These are phyloP conservation scores for Rhynchospora tenuis DNA, from an alignment of 176 grass and related monocot species.

Conservation along the genomic window DNA sequence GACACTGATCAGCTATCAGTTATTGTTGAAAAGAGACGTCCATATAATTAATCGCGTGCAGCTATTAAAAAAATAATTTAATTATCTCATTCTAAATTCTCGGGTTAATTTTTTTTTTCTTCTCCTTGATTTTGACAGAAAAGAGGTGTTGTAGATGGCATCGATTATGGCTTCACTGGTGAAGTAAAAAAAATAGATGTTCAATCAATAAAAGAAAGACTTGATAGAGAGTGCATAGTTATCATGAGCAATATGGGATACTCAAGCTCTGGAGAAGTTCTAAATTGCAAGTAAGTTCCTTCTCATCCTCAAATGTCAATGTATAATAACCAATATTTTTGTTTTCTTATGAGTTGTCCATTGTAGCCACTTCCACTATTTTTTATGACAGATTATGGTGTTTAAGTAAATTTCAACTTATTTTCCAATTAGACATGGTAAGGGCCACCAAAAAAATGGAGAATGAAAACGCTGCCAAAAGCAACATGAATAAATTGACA, in stretches of 20 bases:
- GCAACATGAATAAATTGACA: constrained; percentile 3
- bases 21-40: too few species aligned
- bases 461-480: not conserved
- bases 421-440: not conserved
- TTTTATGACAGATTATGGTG: not conserved
- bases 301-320: not conserved
- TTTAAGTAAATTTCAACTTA: not conserved
- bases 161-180: constrained; percentile 47
- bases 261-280: constrained; percentile 73
- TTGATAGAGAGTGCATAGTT: constrained; percentile 83
- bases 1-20: too few species aligned
- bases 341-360: not conserved
- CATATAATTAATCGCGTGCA: not conserved
- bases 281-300: constrained; percentile 80
- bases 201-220: constrained; percentile 82
- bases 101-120: not conserved
- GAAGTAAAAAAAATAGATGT: constrained; percentile 97
- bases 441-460: not conserved
- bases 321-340: not conserved
- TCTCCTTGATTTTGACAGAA: constrained; percentile 23
- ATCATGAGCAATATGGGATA: constrained; percentile 93
- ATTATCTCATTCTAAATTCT: not conserved
- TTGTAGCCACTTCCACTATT: not conserved
- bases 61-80: not conserved
- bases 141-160: constrained; percentile 37